These are phyloP conservation scores for Aspergillus texensis DNA, from an alignment of 2,329 filamentous ascomycete genomes.

Conservation along the genomic window DNA sequence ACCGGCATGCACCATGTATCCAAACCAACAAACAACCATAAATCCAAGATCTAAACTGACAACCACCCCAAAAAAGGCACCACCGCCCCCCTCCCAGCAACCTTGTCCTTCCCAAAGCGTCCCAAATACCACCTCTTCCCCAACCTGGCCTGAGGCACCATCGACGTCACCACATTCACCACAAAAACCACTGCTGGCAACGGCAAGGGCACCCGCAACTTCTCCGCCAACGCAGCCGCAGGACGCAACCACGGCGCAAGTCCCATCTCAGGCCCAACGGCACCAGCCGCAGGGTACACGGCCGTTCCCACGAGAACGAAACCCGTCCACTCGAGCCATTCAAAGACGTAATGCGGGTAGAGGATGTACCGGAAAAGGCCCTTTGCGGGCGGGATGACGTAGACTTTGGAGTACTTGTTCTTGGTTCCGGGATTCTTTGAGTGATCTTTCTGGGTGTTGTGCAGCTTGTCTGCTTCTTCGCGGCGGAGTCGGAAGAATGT, in stretches of 20 bases:
- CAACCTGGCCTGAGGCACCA: slow-evolving; percentile 82
- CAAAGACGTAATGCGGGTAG: slow-evolving; percentile 91
- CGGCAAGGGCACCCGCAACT: slow-evolving; percentile 53
- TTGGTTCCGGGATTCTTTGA: slow-evolving; percentile 29
- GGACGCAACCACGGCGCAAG: slow-evolving; percentile 43
- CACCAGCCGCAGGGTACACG: slow-evolving; percentile 26
- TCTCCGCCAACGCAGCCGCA: slow-evolving; percentile 30
- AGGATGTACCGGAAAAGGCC: slow-evolving; percentile 82
- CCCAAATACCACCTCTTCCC: slow-evolving; percentile 85
- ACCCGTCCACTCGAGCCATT: slow-evolving; percentile 95
- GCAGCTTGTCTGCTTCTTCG: slow-evolving; percentile 55
- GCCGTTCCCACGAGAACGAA: slow-evolving; percentile 67
- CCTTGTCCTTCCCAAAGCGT: slow-evolving; percentile 82
- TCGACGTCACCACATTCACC: slow-evolving; percentile 83
- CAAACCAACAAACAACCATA: too few relatives aligned
- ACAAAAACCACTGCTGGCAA: slow-evolving; percentile 79
- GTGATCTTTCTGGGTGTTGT: slow-evolving; percentile 54
- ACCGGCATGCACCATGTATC: too few relatives aligned
- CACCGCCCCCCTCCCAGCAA: slow-evolving; percentile 74
- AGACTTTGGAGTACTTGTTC: slow-evolving; percentile 73
- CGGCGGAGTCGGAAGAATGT: slow-evolving; percentile 84
- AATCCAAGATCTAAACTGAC: slow-evolving; percentile 15
- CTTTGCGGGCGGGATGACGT: slow-evolving; percentile 77
- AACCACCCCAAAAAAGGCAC: slow-evolving; percentile 57
- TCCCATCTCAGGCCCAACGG: slow-evolving; percentile 20